Evolutionary conservation across 2,329 filamentous ascomycete genomes (phyloP), one percentile per base, ranked within the genome.

Genomic region (Aureobasidium musti): DNA sequence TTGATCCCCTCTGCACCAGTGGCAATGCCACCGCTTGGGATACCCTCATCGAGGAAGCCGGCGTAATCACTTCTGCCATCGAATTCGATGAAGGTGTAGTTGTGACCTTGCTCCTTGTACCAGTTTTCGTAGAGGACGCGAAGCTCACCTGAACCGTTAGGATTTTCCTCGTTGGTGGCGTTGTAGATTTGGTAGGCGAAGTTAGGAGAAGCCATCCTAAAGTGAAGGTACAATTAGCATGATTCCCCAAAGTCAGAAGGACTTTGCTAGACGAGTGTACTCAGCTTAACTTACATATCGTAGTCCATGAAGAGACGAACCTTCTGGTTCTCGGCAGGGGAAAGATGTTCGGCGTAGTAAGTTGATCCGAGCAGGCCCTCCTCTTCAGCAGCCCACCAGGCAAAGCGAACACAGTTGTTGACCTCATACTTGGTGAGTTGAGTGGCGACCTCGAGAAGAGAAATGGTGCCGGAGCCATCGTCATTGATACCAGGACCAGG

Each of bases 1-100:
- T 92, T 93, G 78, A 91, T 76, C 14, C 85, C 89, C 77, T 93
- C 90, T 1, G 91, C 91, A 45, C 91, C 91, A 2, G 90, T 92
- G 65, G 90, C 89, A 68, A 93, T 86, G 35, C 91, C 91, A 28
- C 91, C 90, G 0, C 86, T 86, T 0, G 91, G 89, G 49, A 93
- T 91, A 17, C 71, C 73, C 17, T 53, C 66, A 33, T 86, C 82
- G 72, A 92, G 89, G 79, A 94, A 93, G 1, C 86, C 88, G 60
- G 88, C 89, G 72, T 94, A 94, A 77, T 95, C 91, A 69, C 88
- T 91, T 67, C 91, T 87, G 7, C 91, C 91, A 71, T 92, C 89
- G 70, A 95, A 94, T 2, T 86, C 84, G 33, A 90, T 90, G 67
- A 89, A 86, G 0, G 86, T 89, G 74, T 87, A 88, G 76, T 87